phyloP scores from a whole-genome alignment of 2,329 filamentous ascomycete genomes.

The Tolypocladium ophioglossoides region DNA sequence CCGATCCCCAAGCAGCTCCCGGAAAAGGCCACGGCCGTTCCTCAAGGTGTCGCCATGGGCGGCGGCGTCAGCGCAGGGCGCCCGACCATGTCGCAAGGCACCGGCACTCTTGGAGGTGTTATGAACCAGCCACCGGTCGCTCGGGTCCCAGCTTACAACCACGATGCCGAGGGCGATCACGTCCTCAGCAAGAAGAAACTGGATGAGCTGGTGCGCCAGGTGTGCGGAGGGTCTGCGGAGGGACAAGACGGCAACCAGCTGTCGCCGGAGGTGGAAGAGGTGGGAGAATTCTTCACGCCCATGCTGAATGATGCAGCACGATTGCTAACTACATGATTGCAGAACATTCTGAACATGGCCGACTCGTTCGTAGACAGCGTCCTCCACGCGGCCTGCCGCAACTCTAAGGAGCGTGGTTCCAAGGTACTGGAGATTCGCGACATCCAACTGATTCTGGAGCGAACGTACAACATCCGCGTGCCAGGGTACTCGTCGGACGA shows the following conservation, averaged over 20 bases:
- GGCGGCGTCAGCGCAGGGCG: slow-evolving; percentile 54
- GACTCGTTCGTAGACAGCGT: slow-evolving; percentile 95
- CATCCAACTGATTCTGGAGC: slow-evolving; percentile 72
- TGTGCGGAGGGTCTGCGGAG: slow-evolving; percentile 70
- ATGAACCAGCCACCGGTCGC: slow-evolving; percentile 80
- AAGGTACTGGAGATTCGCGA: slow-evolving; percentile 85
- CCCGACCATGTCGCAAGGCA: slow-evolving; percentile 75
- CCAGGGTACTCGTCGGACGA: slow-evolving; percentile 93
- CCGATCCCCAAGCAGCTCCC: slow-evolving; percentile 73
- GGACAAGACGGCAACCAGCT: slow-evolving; percentile 66
- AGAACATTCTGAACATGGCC: slow-evolving; percentile 81
- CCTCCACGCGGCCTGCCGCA: slow-evolving; percentile 73
- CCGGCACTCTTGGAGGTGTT: slow-evolving; percentile 66
- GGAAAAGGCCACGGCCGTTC: slow-evolving; percentile 55
- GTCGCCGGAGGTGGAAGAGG: slow-evolving; percentile 92
- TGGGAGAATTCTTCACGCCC: slow-evolving; percentile 30
- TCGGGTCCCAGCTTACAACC: slow-evolving; percentile 71
- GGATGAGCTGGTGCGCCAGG: slow-evolving; percentile 87
- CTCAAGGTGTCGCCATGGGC: slow-evolving; percentile 61
- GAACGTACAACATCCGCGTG: slow-evolving; percentile 82
- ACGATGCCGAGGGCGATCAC: slow-evolving; percentile 85
- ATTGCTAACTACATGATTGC: slow-evolving; percentile 9
- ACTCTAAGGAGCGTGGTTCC: slow-evolving; percentile 86
- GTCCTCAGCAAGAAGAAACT: slow-evolving; percentile 97
- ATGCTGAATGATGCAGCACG: neutral